Evolutionary conservation across 1,284 basidiomycete species (phyloP).

Genomic region (Cerrena zonata): DNA sequence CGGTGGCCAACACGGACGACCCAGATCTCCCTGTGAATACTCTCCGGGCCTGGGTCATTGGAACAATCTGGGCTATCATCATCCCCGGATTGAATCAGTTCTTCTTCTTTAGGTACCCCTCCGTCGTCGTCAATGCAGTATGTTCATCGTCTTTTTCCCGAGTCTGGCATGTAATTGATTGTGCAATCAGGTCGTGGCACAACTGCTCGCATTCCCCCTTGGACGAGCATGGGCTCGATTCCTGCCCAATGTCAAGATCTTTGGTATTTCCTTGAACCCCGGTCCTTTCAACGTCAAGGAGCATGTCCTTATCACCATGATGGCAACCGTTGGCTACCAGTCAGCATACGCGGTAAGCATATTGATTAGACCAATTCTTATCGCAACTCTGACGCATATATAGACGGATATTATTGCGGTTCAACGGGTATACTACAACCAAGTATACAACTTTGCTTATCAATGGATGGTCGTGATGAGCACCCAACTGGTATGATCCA

Average conservation of each 20-base stretch:
- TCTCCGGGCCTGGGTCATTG: conserved; percentile 61
- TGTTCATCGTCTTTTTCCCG: conserved; percentile 12
- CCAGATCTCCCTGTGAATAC: conserved; percentile 54
- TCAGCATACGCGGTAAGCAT: conserved; percentile 52
- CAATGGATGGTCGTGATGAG: conserved; percentile 58
- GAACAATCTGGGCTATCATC: conserved; percentile 52
- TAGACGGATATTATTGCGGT: conserved; percentile 59
- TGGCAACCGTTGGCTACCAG: conserved; percentile 63
- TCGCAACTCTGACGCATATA: not conserved
- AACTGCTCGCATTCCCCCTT: conserved; percentile 60
- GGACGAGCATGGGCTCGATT: conserved; percentile 55
- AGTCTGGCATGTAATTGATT: too few relatives aligned
- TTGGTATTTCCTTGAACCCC: conserved; percentile 48
- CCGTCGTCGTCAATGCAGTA: conserved; percentile 37
- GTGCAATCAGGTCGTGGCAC: conserved; percentile 54
- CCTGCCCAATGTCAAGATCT: conserved; percentile 46
- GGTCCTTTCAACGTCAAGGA: conserved; percentile 73
- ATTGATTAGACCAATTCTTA: conserved; percentile 2
- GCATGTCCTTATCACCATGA: conserved; percentile 67
- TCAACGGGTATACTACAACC: conserved; percentile 53
- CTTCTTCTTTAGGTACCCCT: conserved; percentile 65
- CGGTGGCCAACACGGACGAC: conserved; percentile 71
- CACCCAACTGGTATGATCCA: conserved; percentile 40
- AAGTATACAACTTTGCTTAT: conserved; percentile 37
- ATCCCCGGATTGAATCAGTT: conserved; percentile 61